Evolutionary conservation across 805 yeast genomes (phyloP).

Genomic region (Saccharomycopsis malanga): DNA sequence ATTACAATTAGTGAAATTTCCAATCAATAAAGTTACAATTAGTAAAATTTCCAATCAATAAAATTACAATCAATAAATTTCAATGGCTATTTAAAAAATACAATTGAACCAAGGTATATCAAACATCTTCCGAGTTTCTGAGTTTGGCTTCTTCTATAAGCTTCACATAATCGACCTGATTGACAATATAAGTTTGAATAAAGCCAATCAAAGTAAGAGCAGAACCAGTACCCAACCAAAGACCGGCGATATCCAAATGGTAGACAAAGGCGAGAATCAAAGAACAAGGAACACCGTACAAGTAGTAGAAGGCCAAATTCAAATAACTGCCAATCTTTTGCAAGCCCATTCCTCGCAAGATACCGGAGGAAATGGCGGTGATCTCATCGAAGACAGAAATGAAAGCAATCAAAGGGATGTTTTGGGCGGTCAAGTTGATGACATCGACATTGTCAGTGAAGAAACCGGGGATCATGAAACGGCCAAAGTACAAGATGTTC

Average conservation of each 20-base stretch:
- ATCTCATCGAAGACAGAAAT: slow-evolving; percentile 65
- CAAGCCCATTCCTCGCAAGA: slow-evolving; percentile 68
- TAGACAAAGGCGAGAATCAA: slow-evolving; percentile 46
- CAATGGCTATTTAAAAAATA: too few species aligned
- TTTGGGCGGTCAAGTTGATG: slow-evolving; percentile 38
- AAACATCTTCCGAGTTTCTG: slow-evolving; percentile 9
- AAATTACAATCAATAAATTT: too few species aligned
- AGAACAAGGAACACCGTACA: slow-evolving; percentile 63
- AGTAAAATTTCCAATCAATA: too few species aligned
- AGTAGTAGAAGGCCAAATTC: slow-evolving; percentile 65
- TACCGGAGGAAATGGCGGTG: slow-evolving; percentile 65
- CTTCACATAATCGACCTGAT: slow-evolving; percentile 5
- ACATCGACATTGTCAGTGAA: slow-evolving; percentile 62
- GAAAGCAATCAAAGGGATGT: slow-evolving; percentile 59
- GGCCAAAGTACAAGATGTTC: slow-evolving; percentile 38
- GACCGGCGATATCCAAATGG: slow-evolving; percentile 47
- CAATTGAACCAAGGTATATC: too few species aligned
- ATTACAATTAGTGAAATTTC: too few species aligned
- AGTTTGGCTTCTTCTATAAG: slow-evolving; percentile 15
- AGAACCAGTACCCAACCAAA: slow-evolving; percentile 68
- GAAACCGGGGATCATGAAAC: slow-evolving; percentile 43
- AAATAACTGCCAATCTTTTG: slow-evolving; percentile 67
- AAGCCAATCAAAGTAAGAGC: slow-evolving; percentile 27
- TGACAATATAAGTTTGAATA: slow-evolving; percentile 5
- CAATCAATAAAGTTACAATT: too few species aligned